Base-by-base conservation (phyloP, 2,329 filamentous ascomycete species). In the Hypoxylon sp. region DNA sequence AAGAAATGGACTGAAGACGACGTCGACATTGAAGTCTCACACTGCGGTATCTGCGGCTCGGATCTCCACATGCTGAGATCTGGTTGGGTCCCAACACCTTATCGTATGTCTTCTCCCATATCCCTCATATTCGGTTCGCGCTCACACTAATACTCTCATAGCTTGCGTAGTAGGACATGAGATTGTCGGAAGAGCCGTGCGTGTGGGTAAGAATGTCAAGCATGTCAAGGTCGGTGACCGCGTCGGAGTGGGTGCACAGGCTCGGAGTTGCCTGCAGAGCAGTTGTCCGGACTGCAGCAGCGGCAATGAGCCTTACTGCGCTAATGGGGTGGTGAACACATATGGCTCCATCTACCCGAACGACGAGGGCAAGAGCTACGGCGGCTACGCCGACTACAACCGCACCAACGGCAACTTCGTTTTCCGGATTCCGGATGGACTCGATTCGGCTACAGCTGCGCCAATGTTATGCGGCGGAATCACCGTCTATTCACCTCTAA, bases 381-480 rank as follows among this genome's bases (percentile, higher is more conserved):
- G 89, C 22, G 89, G 85, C 20, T 81, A 81, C 60, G 75, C 76
- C 45, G 70, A 73, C 53, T 77, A 78, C 65, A 71, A 78, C 66
- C 77, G 78, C 42, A 69, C 73, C 2, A 76, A 76, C 16, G 71
- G 73, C 33, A 72, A 74, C 54, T 91, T 90, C 68, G 80, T 78
- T 20, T 71, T 84, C 69, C 79, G 80, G 59, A 82, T 84, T 46
- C 81, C 81, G 3, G 80, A 82, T 28, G 75, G 72, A 4, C 65
- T 84, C 32, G 71, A 74, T 53, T 78, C 76, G 8, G 79, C 79
- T 14, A 71, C 76, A 20, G 80, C 81, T 2, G 82, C 90, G 6
- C 89, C 90, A 2, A 88, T 93, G 85, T 79, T 93, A 26, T 93
- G 91, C 72, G 90, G 83, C 24, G 90, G 91, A 11, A 83, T 92